A percentile compares a stretch with the other conserved stretches of the same genome.
Conservation (phyloP, 2,329 filamentous ascomycete genomes). For the Cercospora brassicicola region DNA sequence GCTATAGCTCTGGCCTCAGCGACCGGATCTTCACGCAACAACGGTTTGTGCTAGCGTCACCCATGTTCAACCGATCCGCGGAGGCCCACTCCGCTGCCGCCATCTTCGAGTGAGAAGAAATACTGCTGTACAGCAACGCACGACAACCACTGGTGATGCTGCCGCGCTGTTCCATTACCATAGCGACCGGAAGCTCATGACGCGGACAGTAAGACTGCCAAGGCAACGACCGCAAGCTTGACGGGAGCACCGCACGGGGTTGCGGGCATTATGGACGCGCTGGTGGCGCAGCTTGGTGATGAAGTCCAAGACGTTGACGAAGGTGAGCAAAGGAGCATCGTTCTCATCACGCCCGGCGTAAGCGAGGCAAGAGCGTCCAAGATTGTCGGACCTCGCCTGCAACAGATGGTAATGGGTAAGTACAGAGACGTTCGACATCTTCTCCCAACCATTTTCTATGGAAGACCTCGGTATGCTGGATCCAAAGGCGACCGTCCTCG, state of each 20-base stretch:
- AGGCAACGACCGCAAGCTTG: background rate
- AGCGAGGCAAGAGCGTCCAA: background rate
- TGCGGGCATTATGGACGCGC: slow-evolving; percentile 14
- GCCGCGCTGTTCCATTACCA: background rate
- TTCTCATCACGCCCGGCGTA: background rate
- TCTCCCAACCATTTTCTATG: slow-evolving; percentile 71
- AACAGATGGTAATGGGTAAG: slow-evolving; percentile 19
- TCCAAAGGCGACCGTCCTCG: slow-evolving; percentile 61
- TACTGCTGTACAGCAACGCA: background rate
- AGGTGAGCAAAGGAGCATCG: slow-evolving; percentile 20
- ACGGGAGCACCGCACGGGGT: background rate
- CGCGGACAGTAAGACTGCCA: background rate
- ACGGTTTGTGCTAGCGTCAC: background rate
- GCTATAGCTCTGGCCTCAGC: background rate
- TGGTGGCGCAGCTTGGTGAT: slow-evolving; percentile 22
- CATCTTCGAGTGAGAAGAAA: background rate
- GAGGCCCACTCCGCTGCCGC: background rate
- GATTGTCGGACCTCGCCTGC: background rate
- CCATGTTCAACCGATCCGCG: background rate
- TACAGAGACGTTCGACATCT: slow-evolving; percentile 83
- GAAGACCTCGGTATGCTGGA: slow-evolving; percentile 84
- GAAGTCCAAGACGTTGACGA: slow-evolving; percentile 28
- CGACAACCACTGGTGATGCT: background rate
- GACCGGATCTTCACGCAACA: background rate
- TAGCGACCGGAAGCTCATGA: background rate